Conservation (phyloP, 2,329 filamentous ascomycete species). For the Pyrenophora tritici-repentis region DNA sequence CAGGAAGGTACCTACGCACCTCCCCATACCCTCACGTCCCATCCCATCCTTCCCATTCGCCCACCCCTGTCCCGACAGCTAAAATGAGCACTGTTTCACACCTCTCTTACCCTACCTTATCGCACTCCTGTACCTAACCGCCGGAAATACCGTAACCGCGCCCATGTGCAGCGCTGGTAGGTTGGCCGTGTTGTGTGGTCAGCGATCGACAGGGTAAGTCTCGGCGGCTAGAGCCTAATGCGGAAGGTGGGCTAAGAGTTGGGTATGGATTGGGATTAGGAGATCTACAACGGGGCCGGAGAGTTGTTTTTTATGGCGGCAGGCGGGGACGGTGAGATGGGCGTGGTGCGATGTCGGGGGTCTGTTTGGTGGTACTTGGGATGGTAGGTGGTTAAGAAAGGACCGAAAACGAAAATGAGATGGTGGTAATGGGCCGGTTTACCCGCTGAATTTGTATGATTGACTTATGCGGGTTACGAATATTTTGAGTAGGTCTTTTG, state of each 20-base stretch:
- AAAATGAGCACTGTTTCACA: slow-evolving; percentile 21
- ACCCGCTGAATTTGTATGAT: no score
- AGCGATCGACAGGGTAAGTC: slow-evolving; percentile 21
- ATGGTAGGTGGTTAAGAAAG: background rate
- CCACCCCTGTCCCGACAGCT: background rate
- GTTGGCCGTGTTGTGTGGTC: slow-evolving; percentile 15
- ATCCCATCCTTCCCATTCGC: slow-evolving; percentile 4
- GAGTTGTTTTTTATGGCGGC: background rate
- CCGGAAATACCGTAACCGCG: slow-evolving; percentile 13
- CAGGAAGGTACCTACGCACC: slow-evolving; percentile 25
- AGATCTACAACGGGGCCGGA: background rate
- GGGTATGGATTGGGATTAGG: background rate
- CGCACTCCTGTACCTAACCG: slow-evolving; percentile 16
- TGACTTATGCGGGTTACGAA: no score
- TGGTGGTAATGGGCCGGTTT: no score
- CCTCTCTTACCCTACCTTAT: no score
- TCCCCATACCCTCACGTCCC: no score
- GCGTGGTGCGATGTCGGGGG: background rate
- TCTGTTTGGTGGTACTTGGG: background rate
- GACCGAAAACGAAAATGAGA: no score
- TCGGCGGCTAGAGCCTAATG: slow-evolving; percentile 21
- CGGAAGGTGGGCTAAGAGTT: slow-evolving; percentile 20
- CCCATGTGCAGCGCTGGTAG: slow-evolving; percentile 33
- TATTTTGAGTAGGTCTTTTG: no score
- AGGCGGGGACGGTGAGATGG: background rate